These are phyloP conservation scores for Pseudogymnoascus sp. DNA, from an alignment of 2,329 filamentous ascomycete species.

Conservation along the genomic window DNA sequence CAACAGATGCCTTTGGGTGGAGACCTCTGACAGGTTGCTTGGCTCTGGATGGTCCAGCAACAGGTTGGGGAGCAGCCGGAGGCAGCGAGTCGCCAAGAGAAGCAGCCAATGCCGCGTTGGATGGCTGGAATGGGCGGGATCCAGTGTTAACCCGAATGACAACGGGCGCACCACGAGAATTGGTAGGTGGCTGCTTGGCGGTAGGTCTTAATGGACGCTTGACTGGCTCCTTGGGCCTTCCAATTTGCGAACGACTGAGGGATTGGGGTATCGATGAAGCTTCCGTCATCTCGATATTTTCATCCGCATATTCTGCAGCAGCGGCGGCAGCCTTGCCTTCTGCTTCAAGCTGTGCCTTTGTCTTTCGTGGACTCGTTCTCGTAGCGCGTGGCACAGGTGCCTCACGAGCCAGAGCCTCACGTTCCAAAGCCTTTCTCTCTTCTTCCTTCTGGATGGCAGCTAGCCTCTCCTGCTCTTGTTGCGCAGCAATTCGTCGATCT, in stretches of 20 bases:
- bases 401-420: constrained; percentile 25
- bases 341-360: constrained; percentile 31
- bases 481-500: not conserved
- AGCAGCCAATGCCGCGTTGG: constrained; percentile 51
- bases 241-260: constrained; percentile 43
- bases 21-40: constrained; percentile 13
- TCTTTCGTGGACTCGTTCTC: constrained; percentile 48
- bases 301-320: constrained; percentile 29
- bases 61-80: constrained; percentile 38
- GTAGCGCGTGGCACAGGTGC: constrained; percentile 37
- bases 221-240: constrained; percentile 43
- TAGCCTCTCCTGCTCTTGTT: constrained; percentile 45
- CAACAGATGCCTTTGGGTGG: constrained; percentile 35
- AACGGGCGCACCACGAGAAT: constrained; percentile 62
- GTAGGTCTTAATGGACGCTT: constrained; percentile 55
- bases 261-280: constrained; percentile 54
- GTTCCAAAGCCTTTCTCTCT: constrained; percentile 32
- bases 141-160: constrained; percentile 65
- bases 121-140: constrained; percentile 56
- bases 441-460: constrained; percentile 50
- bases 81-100: constrained; percentile 50
- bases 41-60: constrained; percentile 29
- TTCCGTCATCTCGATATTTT: constrained; percentile 51
- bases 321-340: constrained; percentile 28
- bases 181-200: constrained; percentile 50